Conservation (phyloP, 208 protist genomes). For the Trypanosoma mega region DNA sequence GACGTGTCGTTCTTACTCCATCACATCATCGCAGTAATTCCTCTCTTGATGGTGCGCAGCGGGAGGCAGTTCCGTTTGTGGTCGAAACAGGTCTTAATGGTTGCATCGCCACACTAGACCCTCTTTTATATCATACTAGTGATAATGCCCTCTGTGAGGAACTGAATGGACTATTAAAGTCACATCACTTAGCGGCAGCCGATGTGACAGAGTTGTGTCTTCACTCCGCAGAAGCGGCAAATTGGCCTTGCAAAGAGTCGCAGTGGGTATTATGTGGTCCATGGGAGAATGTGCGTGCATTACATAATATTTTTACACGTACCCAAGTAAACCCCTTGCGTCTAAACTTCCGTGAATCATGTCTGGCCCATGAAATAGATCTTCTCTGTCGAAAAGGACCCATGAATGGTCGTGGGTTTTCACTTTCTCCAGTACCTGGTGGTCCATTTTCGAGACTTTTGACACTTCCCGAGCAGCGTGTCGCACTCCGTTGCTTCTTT, state of each 20-base stretch:
- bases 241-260: conserved; percentile 22
- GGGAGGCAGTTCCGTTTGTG: conserved; percentile 85
- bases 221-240: conserved; percentile 27
- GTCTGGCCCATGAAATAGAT: conserved; percentile 63
- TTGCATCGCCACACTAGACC: conserved; percentile 95
- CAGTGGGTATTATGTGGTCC: conserved; percentile 42
- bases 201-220: conserved; percentile 78
- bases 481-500: conserved; percentile 22
- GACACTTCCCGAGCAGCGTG: conserved; percentile 7
- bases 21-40: conserved; percentile 94
- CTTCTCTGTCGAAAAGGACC: conserved; percentile 46
- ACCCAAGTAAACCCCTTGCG: conserved; percentile 75
- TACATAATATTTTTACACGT: conserved; percentile 47
- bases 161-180: conserved; percentile 48
- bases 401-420: not conserved
- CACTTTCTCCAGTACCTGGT: too few species aligned
- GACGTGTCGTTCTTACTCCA: conserved; percentile 96
- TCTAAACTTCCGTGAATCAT: conserved; percentile 55
- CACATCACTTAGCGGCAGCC: conserved; percentile 40
- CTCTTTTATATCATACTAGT: conserved; percentile 83
- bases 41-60: conserved; percentile 63
- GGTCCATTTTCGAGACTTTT: too few species aligned
- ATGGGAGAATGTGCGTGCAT: conserved; percentile 47
- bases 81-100: conserved; percentile 95
- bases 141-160: conserved; percentile 68